These are phyloP conservation scores for Kazachstania taianensis DNA, from an alignment of 805 yeast species.

Conservation along the genomic window DNA sequence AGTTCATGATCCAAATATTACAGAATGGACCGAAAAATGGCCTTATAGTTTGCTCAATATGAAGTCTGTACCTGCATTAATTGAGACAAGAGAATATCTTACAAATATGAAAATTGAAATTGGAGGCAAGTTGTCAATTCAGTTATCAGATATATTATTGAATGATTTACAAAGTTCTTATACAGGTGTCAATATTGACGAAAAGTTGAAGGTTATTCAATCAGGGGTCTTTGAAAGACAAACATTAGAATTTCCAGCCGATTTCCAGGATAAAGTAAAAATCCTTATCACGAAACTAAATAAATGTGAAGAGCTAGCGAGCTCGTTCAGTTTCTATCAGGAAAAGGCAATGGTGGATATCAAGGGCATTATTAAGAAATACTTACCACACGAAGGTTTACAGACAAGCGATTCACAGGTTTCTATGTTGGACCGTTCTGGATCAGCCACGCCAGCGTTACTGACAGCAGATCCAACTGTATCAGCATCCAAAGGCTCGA, in stretches of 20 bases:
- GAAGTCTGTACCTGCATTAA: constrained; percentile 25
- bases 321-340: constrained; percentile 56
- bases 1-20: constrained; percentile 20
- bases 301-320: constrained; percentile 48
- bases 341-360: constrained; percentile 61
- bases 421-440: constrained; percentile 1
- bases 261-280: constrained; percentile 35
- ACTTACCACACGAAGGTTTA: constrained; percentile 44
- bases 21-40: constrained; percentile 32
- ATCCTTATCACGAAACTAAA: constrained; percentile 45
- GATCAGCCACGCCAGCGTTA: constrained; percentile 2
- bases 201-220: constrained; percentile 40
- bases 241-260: constrained; percentile 32
- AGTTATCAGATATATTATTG: constrained; percentile 46
- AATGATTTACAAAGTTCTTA: constrained; percentile 54
- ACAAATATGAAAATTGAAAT: constrained; percentile 49
- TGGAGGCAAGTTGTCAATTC: constrained; percentile 54
- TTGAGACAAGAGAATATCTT: constrained; percentile 40
- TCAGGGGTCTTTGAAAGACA: constrained; percentile 19
- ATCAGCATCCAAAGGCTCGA: constrained; percentile 25
- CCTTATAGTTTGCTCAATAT: constrained; percentile 30
- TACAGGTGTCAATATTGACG: constrained; percentile 36
- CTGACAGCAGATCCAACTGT: not conserved
- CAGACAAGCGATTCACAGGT: not conserved
- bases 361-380: constrained; percentile 56